Base-by-base conservation (phyloP, 345 rosid species). In the Iberis pinnata region DNA sequence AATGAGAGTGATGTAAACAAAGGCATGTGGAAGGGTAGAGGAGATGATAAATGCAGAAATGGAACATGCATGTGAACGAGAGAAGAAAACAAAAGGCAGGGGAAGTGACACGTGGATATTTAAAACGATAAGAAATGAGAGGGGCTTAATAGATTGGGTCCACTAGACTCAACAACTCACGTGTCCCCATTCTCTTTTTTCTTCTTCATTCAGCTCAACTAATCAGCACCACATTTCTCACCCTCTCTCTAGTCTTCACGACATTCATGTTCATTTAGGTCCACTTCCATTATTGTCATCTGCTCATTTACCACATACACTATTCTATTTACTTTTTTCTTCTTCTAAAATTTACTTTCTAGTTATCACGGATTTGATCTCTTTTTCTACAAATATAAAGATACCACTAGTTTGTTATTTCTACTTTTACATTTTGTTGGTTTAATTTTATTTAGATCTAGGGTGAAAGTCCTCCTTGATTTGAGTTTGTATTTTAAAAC, bases 111-210 rank as follows among this genome's bases (percentile, higher is more conserved):
- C 71, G 71, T 60, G 56, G 24, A 32, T 0, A 13, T 4, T 51
- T 36, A 12, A n/a, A n/a, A n/a, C 36, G 64, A 58, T 66, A 58
- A 65, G 59, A 58, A 58, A 43, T 53, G 9, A 45, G 10, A 52
- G 51, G 49, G 42, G 48, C 32, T 38, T 12, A 18, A 9, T 12
- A 33, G 11, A 2, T 3, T 4, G 44, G 64, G 64, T 36, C 64
- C 53, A 45, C 42, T 37, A 15, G 40, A 57, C 64, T 63, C 65
- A 66, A 67, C 65, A 67, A 58, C 61, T 59, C 71, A 59, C 65
- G 65, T 67, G 71, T 53, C 58, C n/a, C n/a, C n/a, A n/a, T 15
- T 10, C 11, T n/a, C 13, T 9, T 16, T 12, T 42, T 32, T 43
- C 20, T 47, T 19, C 20, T 40, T 54, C 2, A n/a, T 55, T 55